These are phyloP conservation scores for Colletotrichum sidae DNA, from an alignment of 2,329 filamentous ascomycete species.

Conservation along the genomic window DNA sequence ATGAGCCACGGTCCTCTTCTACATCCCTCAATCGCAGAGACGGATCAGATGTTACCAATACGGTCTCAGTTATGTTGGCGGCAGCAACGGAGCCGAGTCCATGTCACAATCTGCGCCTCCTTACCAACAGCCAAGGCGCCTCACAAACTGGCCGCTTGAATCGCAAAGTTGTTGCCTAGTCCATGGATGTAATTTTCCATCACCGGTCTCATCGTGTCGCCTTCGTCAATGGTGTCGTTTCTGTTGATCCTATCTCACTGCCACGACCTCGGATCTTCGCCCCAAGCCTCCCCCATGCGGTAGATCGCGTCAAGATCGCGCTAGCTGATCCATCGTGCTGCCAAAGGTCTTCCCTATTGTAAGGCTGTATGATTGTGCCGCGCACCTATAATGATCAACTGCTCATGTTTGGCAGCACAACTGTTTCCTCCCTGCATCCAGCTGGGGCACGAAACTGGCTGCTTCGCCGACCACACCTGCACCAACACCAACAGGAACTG, in stretches of 20 bases:
- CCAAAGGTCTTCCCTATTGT: not conserved
- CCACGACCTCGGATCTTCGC: not conserved
- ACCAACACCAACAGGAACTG: too few species aligned
- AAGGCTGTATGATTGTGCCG: not conserved
- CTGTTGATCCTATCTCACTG: constrained; percentile 4
- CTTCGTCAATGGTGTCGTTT: not conserved
- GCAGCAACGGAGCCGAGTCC: not conserved
- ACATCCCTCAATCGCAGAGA: too few species aligned
- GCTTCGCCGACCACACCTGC: constrained; percentile 1
- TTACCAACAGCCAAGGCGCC: not conserved
- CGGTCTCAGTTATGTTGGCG: constrained; percentile 4
- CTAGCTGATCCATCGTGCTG: not conserved
- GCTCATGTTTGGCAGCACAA: too few species aligned
- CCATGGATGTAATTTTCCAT: accelerated
- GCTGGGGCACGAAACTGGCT: not conserved
- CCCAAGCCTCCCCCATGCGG: not conserved
- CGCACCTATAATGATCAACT: too few species aligned
- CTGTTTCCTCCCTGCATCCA: too few species aligned
- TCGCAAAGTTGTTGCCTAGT: not conserved
- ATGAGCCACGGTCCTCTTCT: not conserved
- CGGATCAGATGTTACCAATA: not conserved
- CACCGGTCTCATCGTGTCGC: not conserved
- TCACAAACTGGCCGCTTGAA: not conserved
- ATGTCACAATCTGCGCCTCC: not conserved
- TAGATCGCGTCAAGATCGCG: not conserved